phyloP scores from a whole-genome alignment of 2,329 filamentous ascomycete genomes.

The Ascochyta viciae-villosae region DNA sequence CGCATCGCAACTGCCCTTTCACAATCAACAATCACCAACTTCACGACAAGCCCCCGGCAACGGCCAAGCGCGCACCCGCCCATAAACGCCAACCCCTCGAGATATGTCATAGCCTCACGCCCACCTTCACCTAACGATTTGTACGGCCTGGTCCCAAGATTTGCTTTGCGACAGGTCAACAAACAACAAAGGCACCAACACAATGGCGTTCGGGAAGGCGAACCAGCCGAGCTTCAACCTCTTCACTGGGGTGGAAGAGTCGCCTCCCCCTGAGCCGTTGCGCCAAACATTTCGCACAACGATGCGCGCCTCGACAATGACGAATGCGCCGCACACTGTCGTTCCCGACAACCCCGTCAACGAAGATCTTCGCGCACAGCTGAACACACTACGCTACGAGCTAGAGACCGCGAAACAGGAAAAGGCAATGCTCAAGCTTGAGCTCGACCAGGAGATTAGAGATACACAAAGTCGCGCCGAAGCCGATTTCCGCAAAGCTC shows the following conservation, averaged over 20 bases:
- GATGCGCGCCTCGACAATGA: constrained; percentile 55
- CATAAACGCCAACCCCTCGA: not conserved
- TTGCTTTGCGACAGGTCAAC: constrained; percentile 9
- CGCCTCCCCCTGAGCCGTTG: constrained; percentile 46
- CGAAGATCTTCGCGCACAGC: constrained; percentile 86
- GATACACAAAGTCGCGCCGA: constrained; percentile 83
- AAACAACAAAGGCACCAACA: constrained; percentile 29
- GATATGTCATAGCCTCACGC: constrained; percentile 3
- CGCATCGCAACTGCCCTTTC: constrained; percentile 13
- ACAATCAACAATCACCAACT: constrained; percentile 15
- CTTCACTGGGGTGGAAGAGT: constrained; percentile 52
- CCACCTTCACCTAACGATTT: not conserved
- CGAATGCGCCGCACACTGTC: constrained; percentile 46
- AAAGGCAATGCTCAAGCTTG: constrained; percentile 77
- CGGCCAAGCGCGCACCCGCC: not conserved
- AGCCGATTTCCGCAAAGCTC: constrained; percentile 76
- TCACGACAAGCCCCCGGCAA: constrained; percentile 2
- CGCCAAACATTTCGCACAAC: constrained; percentile 51
- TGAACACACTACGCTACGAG: constrained; percentile 87
- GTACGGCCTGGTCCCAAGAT: not conserved
- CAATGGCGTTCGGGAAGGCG: constrained; percentile 41
- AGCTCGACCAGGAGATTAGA: constrained; percentile 83
- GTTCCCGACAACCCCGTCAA: constrained; percentile 56
- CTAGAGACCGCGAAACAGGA: constrained; percentile 88
- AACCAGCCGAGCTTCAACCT: constrained; percentile 58